Conservation (phyloP, 208 protist species). For the Histomonas meleagridis region DNA sequence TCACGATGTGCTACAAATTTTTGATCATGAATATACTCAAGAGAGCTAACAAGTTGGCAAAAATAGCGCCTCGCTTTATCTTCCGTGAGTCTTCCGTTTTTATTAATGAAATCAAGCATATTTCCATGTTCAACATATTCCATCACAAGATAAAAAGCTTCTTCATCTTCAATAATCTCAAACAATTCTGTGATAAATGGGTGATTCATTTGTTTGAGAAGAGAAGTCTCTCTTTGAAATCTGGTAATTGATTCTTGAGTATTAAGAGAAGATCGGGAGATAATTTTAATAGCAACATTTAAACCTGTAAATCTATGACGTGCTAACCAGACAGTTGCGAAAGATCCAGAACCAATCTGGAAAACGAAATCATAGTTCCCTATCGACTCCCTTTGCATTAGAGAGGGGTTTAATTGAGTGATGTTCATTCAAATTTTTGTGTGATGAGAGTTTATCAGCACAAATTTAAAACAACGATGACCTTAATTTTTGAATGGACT, state of each 20-base stretch:
- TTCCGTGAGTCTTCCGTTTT: constrained; percentile 18
- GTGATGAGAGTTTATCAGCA: too few relatives aligned
- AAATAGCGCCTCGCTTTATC: constrained; percentile 34
- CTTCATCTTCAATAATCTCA: background rate
- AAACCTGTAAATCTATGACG: background rate
- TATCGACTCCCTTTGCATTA: too few relatives aligned
- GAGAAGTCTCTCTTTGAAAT: background rate
- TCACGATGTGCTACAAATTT: constrained; percentile 41
- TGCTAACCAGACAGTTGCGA: background rate
- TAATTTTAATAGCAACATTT: background rate
- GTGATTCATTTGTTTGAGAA: constrained; percentile 3
- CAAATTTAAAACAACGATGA: too few relatives aligned
- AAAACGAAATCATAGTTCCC: background rate
- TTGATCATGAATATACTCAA: constrained; percentile 38
- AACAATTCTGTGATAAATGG: constrained; percentile 1
- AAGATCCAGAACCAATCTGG: background rate
- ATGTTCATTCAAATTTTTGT: too few relatives aligned
- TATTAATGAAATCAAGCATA: constrained; percentile 36
- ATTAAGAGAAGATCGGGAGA: background rate
- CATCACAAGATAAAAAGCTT: constrained; percentile 30
- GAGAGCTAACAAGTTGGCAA: constrained; percentile 21
- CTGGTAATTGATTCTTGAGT: background rate
- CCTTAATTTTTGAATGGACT: too few relatives aligned
- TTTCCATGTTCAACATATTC: constrained; percentile 40
- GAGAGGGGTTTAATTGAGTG: too few relatives aligned